Evolutionary conservation across 148 eudicot species (phyloP).

Genomic region (Vaccinium darrowii): DNA sequence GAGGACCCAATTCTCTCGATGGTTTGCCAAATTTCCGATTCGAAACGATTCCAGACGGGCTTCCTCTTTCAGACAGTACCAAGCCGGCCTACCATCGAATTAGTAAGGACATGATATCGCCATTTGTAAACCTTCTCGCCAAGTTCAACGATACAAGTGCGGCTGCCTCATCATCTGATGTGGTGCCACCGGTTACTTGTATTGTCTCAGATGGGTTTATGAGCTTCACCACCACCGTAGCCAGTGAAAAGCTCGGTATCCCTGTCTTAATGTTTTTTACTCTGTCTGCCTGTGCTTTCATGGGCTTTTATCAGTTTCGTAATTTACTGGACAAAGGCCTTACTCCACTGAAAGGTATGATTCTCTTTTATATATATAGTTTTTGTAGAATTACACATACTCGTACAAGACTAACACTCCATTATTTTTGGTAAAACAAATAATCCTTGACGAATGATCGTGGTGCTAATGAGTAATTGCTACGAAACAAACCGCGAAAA

Average conservation of each 20-base stretch:
- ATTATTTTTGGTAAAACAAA: neutral
- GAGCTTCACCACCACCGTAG: constrained; percentile 17
- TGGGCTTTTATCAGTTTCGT: constrained; percentile 22
- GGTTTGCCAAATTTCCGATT: constrained; percentile 17
- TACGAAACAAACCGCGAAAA: too few species aligned
- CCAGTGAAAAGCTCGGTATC: constrained; percentile 22
- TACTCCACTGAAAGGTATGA: constrained; percentile 9
- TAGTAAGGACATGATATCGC: neutral
- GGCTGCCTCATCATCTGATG: too few species aligned
- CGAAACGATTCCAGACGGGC: constrained; percentile 23
- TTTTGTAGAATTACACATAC: neutral
- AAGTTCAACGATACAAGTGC: neutral
- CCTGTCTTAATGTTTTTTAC: constrained; percentile 21
- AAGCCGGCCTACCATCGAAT: neutral
- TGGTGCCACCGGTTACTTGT: constrained; percentile 18
- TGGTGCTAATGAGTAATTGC: too few species aligned
- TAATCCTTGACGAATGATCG: too few species aligned
- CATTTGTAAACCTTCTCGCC: constrained; percentile 2
- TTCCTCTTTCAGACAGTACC: constrained; percentile 12
- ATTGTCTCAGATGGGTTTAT: constrained; percentile 26
- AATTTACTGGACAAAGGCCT: constrained; percentile 17
- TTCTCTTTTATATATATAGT: neutral
- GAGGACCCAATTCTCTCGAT: constrained; percentile 9
- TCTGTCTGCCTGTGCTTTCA: constrained; percentile 21
- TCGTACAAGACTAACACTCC: neutral